Evolutionary conservation across 495 filamentous ascomycete species (phyloP), one percentile per base, ranked within the genome.

Genomic region (Massariosphaeria phaeospora): DNA sequence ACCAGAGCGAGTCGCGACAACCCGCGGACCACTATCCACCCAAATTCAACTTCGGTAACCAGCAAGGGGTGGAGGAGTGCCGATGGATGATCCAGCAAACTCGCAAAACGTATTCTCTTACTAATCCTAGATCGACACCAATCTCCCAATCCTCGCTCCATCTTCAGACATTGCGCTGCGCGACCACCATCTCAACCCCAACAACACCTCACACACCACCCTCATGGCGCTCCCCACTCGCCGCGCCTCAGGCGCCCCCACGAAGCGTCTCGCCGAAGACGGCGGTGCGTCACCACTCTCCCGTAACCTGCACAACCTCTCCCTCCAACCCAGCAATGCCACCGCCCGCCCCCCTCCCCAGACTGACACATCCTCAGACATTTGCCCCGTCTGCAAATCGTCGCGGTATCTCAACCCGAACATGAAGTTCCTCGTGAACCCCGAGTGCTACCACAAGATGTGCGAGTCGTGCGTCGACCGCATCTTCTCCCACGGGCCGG

Each of bases 381-480:
- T 89, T 67, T 99, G 93, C 73, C 94, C 91, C 38, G 86, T 96
- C 62, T 99, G 93, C 84, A 95, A 95, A 71, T 90, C 88, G 48
- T 85, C 85, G 50, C 86, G 88, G 50, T 97, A 97, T 75, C 82
- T 97, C 66, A 97, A 96, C 74, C 83, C 82, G 20, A 82, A 88
- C 72, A 90, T 99, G 81, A 76, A 79, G 46, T 96, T 99, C 72
- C 85, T 94, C 57, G 88, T 97, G 70, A 95, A 96, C 70, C 87
- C 91, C 15, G 88, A 94, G 75, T 99, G 93, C 79, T 99, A 97
- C 77, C 93, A 99, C 79, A 88, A 86, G 57, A 96, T 99, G 89
- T 99, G 93, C 73, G 80, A 84, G 63, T 87, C 84, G 29, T 97
- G 93, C 75, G 91, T 97, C 43, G 87, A 90, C 74, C 85, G 91